These are phyloP conservation scores for Pyrenopolyporus hunteri DNA, from an alignment of 495 filamentous ascomycete genomes.

Conservation along the genomic window DNA sequence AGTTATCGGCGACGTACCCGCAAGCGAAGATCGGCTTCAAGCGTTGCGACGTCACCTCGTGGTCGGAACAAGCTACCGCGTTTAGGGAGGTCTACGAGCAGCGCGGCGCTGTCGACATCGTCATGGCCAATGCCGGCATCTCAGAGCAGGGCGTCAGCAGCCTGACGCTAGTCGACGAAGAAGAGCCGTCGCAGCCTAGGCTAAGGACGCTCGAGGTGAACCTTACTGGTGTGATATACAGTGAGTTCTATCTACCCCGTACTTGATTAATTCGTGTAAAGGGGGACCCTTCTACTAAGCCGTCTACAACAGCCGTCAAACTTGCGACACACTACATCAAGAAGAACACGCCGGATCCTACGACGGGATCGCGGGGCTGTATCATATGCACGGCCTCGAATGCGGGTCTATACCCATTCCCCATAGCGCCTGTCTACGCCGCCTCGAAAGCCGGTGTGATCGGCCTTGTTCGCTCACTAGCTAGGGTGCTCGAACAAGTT, in stretches of 20 bases:
- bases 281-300: background rate
- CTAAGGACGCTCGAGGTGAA: slow-evolving; percentile 56
- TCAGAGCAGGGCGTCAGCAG: slow-evolving; percentile 51
- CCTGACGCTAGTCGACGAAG: slow-evolving; percentile 41
- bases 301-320: slow-evolving; percentile 50
- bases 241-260: slow-evolving; percentile 44
- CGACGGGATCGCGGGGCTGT: slow-evolving; percentile 45
- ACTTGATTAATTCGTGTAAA: too few species aligned
- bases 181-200: slow-evolving; percentile 48
- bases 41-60: slow-evolving; percentile 55
- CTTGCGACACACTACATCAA: slow-evolving; percentile 60
- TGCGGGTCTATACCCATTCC: slow-evolving; percentile 62
- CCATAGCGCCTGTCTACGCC: slow-evolving; percentile 61
- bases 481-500: slow-evolving; percentile 44
- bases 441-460: slow-evolving; percentile 59
- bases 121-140: slow-evolving; percentile 64
- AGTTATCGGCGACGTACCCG: slow-evolving; percentile 47
- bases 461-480: slow-evolving; percentile 57
- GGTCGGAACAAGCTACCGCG: slow-evolving; percentile 52
- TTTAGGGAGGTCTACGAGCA: slow-evolving; percentile 51
- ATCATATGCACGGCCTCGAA: slow-evolving; percentile 65
- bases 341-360: slow-evolving; percentile 45
- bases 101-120: slow-evolving; percentile 53
- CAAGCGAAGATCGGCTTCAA: slow-evolving; percentile 49
- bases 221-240: slow-evolving; percentile 54